Evolutionary conservation across 2,329 filamentous ascomycete genomes (phyloP).

Genomic region (Diaporthe sp.): DNA sequence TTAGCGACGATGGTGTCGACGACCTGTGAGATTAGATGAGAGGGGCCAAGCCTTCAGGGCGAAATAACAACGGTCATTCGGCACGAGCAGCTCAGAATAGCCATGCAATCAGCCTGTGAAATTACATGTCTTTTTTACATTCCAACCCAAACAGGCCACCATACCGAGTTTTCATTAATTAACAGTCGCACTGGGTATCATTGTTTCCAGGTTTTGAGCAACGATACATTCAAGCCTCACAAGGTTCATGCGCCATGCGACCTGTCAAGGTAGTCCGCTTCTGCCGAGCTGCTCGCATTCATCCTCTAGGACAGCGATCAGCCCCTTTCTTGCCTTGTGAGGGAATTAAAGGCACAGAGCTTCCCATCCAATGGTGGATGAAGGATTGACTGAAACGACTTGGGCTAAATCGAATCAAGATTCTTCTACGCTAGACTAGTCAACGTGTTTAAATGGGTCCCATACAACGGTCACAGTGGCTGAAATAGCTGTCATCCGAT

Average conservation of each 20-base stretch:
- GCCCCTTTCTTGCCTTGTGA: constrained; percentile 4
- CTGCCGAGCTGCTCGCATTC: neutral
- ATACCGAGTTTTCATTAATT: neutral
- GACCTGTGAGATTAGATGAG: constrained; percentile 32
- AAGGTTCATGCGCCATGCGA: neutral
- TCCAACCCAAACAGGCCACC: neutral
- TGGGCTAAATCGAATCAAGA: neutral
- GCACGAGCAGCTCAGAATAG: neutral
- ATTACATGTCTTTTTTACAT: neutral
- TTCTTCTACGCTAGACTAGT: constrained; percentile 1
- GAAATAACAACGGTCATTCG: neutral
- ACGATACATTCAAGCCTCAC: neutral
- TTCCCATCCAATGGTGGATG: neutral
- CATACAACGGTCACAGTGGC: neutral
- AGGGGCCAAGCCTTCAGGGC: neutral
- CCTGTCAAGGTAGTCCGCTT: neutral
- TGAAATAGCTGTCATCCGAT: neutral
- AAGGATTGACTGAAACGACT: neutral
- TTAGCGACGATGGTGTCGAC: constrained; percentile 54
- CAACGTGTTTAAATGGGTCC: neutral
- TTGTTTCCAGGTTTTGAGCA: neutral
- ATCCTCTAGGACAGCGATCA: neutral
- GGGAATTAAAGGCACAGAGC: neutral
- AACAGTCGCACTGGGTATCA: neutral
- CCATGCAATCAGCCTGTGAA: neutral